Base-by-base conservation (phyloP, 768 basidiomycete species). In the Mrakia blollopis region DNA sequence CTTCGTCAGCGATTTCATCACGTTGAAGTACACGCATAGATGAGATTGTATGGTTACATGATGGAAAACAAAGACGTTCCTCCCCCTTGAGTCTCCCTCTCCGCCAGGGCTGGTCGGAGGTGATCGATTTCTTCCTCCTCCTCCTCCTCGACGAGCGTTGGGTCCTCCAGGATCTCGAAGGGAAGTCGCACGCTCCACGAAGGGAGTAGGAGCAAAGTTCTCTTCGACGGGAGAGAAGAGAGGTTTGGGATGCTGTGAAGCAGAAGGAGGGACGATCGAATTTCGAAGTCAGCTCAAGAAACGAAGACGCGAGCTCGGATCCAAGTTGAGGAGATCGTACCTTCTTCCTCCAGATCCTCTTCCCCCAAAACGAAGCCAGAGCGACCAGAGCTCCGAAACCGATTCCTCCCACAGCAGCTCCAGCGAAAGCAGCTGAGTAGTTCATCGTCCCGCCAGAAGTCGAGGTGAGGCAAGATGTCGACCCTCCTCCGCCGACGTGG, bases 401-500 rank as follows among this genome's bases (percentile, higher is more conserved):
- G 63, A 37, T 32, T 6, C 32, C 65, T 39, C 32, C 65, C 18
- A 35, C 16, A 13, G 37, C 65, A 5, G 37, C 37, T 25, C 16
- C 14, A 14, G 65, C 32, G 32, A 67, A 18, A 39, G 14, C 65
- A 14, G 11, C 32, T 14, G 39, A 11, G 16, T 35, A 16, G n/a
- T n/a, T n/a, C n/a, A n/a, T n/a, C n/a, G n/a, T 28, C 65, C 8
- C 18, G 7, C 44, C 9, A 9, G 44, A 16, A 47, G 44, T 10
- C 44, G 44, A 11, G 39, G 63, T 1, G 10, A 67, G 65, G 23
- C 65, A 67, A 16, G 32, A 21, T 10, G 35, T 67, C 35, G 65
- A 67, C 14, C 65, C 65, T 67, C 65, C 65, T 67, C 65, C 65
- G 2, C 65, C 65, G 37, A 67, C 65, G 37, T 67, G 65, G 41